A percentile compares a stretch with the other conserved stretches of the same genome.
Evolutionary conservation across 345 rosid genomes (phyloP).

Genomic region (Passiflora organensis): DNA sequence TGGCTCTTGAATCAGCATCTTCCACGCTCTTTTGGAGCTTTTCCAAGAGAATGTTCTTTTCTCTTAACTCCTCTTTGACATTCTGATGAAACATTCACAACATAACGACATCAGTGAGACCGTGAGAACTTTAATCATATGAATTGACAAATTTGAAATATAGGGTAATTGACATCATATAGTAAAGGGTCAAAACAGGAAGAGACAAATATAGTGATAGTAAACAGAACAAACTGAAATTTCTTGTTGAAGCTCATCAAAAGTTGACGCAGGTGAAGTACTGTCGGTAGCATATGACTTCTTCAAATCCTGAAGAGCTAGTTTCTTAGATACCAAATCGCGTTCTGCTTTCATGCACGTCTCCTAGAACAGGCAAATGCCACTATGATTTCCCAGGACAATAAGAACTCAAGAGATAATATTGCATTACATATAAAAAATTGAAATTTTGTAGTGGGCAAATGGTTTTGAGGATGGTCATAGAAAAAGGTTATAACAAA

Average conservation of each 20-base stretch:
- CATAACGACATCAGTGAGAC: slow-evolving; percentile 3
- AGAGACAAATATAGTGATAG: neutral
- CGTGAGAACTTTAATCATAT: slow-evolving; percentile 1
- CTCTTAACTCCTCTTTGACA: slow-evolving; percentile 43
- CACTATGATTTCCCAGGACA: neutral
- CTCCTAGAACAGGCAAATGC: slow-evolving; percentile 32
- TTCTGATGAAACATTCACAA: slow-evolving; percentile 35
- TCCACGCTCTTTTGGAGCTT: slow-evolving; percentile 34
- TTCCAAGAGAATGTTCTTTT: slow-evolving; percentile 46
- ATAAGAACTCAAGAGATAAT: no score
- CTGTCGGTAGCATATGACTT: slow-evolving; percentile 44
- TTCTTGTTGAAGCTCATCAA: slow-evolving; percentile 76
- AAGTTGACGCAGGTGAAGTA: slow-evolving; percentile 42
- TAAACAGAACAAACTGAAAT: slow-evolving; percentile 53
- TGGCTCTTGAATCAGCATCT: slow-evolving; percentile 57
- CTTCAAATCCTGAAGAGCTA: slow-evolving; percentile 55
- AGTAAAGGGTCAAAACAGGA: neutral
- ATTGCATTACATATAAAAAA: no score
- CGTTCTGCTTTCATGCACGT: slow-evolving; percentile 45
- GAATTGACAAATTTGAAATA: slow-evolving; percentile 11
- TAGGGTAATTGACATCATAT: slow-evolving; percentile 15
- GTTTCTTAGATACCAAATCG: slow-evolving; percentile 40
- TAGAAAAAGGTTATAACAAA: no score
- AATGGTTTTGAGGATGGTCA: no score
- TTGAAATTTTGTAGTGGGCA: no score